Evolutionary conservation across 2,329 filamentous ascomycete species (phyloP).

Genomic region (Xylariomycetidae sp.): DNA sequence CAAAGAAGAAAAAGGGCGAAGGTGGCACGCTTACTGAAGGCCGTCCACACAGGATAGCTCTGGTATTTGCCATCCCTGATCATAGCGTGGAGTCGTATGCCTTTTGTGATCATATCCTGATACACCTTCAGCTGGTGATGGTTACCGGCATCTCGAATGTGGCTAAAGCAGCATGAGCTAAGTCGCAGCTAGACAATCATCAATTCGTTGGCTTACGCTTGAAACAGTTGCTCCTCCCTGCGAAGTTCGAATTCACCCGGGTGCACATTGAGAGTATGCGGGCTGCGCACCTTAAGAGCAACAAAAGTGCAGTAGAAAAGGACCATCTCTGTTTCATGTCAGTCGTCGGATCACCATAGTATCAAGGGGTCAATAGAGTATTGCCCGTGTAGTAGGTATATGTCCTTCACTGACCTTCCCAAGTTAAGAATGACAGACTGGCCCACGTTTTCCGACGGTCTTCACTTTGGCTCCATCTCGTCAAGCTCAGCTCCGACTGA

Average conservation of each 20-base stretch:
- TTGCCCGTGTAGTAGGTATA: background rate
- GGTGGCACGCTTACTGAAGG: constrained; percentile 44
- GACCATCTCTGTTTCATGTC: constrained; percentile 45
- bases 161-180: no score
- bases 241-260: constrained; percentile 42
- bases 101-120: constrained; percentile 42
- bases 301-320: constrained; percentile 56
- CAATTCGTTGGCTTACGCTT: constrained; percentile 54
- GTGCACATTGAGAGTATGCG: constrained; percentile 37
- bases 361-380: no score
- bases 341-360: no score
- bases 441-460: constrained; percentile 48
- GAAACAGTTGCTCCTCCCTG: constrained; percentile 49
- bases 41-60: constrained; percentile 59
- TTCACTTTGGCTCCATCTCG: constrained; percentile 44
- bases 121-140: constrained; percentile 51
- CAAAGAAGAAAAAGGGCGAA: background rate
- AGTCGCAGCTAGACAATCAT: no score
- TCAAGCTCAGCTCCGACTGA: constrained; percentile 42
- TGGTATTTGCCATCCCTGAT: constrained; percentile 50
- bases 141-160: constrained; percentile 52
- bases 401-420: constrained; percentile 52
- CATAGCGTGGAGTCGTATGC: constrained; percentile 51
- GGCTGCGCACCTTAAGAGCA: constrained; percentile 49
- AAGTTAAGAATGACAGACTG: constrained; percentile 51